Conservation (phyloP, 106 monocot species). For the Dendrobium chrysotoxum region DNA sequence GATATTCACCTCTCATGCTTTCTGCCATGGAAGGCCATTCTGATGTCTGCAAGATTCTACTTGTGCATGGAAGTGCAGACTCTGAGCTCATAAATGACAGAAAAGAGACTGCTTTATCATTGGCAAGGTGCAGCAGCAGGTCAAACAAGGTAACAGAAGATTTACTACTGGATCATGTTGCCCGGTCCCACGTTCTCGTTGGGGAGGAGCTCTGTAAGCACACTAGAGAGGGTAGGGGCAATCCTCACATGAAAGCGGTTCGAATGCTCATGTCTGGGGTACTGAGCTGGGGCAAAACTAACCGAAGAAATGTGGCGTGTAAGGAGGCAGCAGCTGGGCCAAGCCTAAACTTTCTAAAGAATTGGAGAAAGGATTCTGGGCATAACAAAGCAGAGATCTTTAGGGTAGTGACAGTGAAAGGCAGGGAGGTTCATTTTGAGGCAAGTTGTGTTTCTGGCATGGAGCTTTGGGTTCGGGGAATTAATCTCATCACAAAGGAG, state of each 20-base stretch:
- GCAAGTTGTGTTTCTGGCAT: conserved; percentile 12
- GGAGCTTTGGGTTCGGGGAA: conserved; percentile 63
- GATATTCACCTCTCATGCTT: conserved; percentile 56
- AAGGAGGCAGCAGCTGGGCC: conserved; percentile 44
- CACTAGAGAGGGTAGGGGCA: conserved; percentile 37
- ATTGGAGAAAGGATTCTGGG: conserved; percentile 11
- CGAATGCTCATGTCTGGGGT: conserved; percentile 47
- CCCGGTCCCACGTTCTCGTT: conserved; percentile 25
- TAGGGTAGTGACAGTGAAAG: conserved; percentile 28
- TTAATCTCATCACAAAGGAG: conserved; percentile 46
- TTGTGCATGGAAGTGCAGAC: conserved; percentile 27
- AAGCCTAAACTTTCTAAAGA: conserved; percentile 40
- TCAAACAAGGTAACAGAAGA: conserved; percentile 30
- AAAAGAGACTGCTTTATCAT: conserved; percentile 48
- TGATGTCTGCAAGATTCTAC: conserved; percentile 38
- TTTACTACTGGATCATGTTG: conserved; percentile 36
- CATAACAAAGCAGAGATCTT: conserved; percentile 20
- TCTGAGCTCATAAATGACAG: conserved; percentile 21
- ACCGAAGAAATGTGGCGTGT: conserved; percentile 49
- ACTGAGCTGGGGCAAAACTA: conserved; percentile 46
- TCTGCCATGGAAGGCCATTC: conserved; percentile 44
- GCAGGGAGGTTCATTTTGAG: conserved; percentile 59
- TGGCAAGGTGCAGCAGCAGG: conserved; percentile 29
- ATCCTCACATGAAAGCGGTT: conserved; percentile 41
- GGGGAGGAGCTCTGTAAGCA: conserved; percentile 54